Evolutionary conservation across 1,284 basidiomycete genomes (phyloP).

Genomic region (Spongiforma sp.): DNA sequence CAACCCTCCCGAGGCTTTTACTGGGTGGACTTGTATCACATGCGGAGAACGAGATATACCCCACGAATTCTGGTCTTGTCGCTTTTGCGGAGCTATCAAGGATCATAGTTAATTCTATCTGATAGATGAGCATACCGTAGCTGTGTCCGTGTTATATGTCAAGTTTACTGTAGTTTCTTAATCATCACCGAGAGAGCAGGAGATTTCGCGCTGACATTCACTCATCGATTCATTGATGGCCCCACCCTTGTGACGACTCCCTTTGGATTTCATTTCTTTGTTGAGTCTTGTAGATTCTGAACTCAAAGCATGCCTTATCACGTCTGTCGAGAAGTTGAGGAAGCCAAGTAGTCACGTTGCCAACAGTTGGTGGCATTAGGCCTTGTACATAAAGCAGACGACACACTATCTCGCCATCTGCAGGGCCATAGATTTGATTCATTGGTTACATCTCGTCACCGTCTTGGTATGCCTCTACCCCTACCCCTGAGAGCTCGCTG

Average conservation of each 20-base stretch:
- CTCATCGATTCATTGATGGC: too few species aligned
- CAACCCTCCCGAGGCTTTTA: too few species aligned
- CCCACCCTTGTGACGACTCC: too few species aligned
- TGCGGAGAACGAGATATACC: conserved; percentile 69
- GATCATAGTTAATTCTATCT: conserved; percentile 38
- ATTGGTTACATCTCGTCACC: conserved; percentile 43
- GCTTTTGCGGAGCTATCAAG: conserved; percentile 73
- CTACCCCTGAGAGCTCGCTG: conserved; percentile 84
- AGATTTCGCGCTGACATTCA: too few species aligned
- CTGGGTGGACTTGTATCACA: conserved; percentile 70
- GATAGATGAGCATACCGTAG: conserved; percentile 15
- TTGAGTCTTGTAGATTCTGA: too few species aligned
- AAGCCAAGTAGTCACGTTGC: too few species aligned
- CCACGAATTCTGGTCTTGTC: conserved; percentile 77
- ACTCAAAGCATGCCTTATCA: too few species aligned
- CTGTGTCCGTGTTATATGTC: neutral
- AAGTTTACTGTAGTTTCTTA: conserved; percentile 5
- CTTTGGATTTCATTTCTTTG: too few species aligned
- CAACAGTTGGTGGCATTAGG: conserved; percentile 4
- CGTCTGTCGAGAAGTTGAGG: too few species aligned
- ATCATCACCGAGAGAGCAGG: conserved; percentile 23
- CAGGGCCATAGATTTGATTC: conserved; percentile 8
- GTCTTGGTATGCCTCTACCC: conserved; percentile 77
- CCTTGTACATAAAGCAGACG: conserved; percentile 20
- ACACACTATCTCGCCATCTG: conserved; percentile 17